These are phyloP conservation scores for Neurospora sp. DNA, from an alignment of 2,329 filamentous ascomycete genomes.

Conservation along the genomic window DNA sequence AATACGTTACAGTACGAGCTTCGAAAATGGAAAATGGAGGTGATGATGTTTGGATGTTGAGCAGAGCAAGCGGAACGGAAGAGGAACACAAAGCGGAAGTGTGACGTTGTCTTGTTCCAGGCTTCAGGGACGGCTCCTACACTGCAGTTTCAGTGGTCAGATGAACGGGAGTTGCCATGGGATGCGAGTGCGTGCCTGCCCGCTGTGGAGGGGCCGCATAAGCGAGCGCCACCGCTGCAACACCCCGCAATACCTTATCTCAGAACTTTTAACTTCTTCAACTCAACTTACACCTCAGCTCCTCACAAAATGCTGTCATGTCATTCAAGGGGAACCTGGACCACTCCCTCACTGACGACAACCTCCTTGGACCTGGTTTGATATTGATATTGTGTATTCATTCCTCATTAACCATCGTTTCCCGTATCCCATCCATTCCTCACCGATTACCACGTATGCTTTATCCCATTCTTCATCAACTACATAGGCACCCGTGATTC, in stretches of 20 bases:
- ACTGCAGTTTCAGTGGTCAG: not conserved
- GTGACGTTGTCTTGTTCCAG: not conserved
- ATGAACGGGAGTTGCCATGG: not conserved
- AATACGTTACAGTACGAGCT: not conserved
- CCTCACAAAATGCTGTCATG: not conserved
- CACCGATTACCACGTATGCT: not conserved
- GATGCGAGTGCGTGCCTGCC: not conserved
- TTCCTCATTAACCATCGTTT: not conserved
- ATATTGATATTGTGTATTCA: not conserved
- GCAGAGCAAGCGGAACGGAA: not conserved
- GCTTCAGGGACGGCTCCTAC: not conserved
- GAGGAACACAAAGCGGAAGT: not conserved
- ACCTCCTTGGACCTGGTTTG: not conserved
- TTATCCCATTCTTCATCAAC: not conserved
- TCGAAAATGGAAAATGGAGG: not conserved
- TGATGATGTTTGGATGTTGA: not conserved
- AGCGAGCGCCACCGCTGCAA: not conserved
- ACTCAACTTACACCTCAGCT: not conserved
- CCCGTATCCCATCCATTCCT: not conserved
- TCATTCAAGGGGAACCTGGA: not conserved
- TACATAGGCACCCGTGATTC: not conserved
- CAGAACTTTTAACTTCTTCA: not conserved
- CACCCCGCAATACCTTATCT: not conserved
- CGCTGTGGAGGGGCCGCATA: not conserved
- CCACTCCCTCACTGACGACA: not conserved